These are phyloP conservation scores for Actinidia polygama DNA, from an alignment of 179 eudicot species.

Conservation along the genomic window DNA sequence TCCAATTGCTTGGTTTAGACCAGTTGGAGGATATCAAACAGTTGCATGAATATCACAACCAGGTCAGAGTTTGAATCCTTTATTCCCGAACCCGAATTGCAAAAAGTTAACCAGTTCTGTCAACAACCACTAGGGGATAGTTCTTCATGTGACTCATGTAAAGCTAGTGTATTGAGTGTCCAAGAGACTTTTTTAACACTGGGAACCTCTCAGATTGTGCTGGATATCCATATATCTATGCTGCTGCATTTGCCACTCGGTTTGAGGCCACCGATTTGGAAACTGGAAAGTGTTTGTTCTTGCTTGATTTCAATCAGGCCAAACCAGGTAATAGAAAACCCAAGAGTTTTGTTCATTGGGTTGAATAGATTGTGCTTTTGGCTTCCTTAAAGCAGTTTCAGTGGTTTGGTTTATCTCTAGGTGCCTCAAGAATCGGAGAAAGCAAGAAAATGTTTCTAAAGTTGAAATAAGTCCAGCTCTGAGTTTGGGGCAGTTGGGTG, in stretches of 20 bases:
- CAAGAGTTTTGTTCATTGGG: not conserved
- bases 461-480: conserved; percentile 1
- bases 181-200: conserved; percentile 29
- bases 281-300: conserved; percentile 44
- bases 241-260: conserved; percentile 35
- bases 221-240: conserved; percentile 44
- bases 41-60: conserved; percentile 48
- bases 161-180: conserved; percentile 24
- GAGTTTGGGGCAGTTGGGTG: conserved; percentile 29
- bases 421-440: conserved; percentile 16
- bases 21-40: conserved; percentile 40
- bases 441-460: conserved; percentile 12
- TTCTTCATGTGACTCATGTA: conserved; percentile 43
- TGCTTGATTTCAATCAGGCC: conserved; percentile 16
- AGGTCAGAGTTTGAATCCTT: conserved; percentile 30
- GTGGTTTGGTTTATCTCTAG: conserved; percentile 27
- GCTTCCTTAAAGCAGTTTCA: conserved; percentile 22
- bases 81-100: conserved; percentile 19
- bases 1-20: conserved; percentile 37
- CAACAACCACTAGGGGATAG: conserved; percentile 31
- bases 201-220: conserved; percentile 44
- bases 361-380: conserved; percentile 28
- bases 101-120: conserved; percentile 31
- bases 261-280: conserved; percentile 51
- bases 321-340: not conserved